Evolutionary conservation across 768 basidiomycete species (phyloP).

Genomic region (Boletus tylopilopsis): DNA sequence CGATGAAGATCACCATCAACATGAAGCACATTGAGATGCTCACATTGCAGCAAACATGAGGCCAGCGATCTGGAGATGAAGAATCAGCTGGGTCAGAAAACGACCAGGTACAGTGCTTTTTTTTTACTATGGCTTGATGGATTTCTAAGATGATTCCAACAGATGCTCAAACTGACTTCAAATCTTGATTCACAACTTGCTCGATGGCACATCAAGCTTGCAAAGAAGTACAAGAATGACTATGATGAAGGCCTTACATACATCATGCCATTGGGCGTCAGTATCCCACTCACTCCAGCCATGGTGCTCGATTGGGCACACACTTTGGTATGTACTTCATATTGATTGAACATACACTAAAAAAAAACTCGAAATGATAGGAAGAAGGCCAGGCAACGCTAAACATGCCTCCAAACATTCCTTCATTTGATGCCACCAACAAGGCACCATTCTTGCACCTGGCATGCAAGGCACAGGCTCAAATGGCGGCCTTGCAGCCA

Average conservation of each 20-base stretch:
- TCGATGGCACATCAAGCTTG: neutral
- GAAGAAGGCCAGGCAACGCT: neutral
- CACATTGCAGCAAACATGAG: too few relatives aligned
- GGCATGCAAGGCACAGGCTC: neutral
- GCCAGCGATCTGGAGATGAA: neutral
- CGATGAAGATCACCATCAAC: constrained; percentile 4
- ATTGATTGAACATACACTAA: neutral
- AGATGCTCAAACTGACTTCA: neutral
- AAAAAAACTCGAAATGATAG: neutral
- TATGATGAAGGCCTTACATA: neutral
- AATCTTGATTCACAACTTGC: neutral
- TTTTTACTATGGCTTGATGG: neutral
- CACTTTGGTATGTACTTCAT: too few relatives aligned
- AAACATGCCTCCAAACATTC: neutral
- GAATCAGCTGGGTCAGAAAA: neutral
- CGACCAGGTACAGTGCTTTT: neutral
- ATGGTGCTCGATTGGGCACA: too few relatives aligned
- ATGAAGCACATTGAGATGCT: constrained; percentile 6
- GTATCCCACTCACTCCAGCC: too few relatives aligned
- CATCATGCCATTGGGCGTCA: neutral
- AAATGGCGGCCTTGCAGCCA: neutral
- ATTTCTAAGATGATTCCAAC: neutral
- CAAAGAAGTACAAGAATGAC: neutral
- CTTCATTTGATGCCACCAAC: neutral
- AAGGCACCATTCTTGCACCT: neutral